Percentiles rank a stretch among this genome's conserved stretches.
phyloP scores from a whole-genome alignment of 2,329 filamentous ascomycete species.

The Alternaria triticimaculans region DNA sequence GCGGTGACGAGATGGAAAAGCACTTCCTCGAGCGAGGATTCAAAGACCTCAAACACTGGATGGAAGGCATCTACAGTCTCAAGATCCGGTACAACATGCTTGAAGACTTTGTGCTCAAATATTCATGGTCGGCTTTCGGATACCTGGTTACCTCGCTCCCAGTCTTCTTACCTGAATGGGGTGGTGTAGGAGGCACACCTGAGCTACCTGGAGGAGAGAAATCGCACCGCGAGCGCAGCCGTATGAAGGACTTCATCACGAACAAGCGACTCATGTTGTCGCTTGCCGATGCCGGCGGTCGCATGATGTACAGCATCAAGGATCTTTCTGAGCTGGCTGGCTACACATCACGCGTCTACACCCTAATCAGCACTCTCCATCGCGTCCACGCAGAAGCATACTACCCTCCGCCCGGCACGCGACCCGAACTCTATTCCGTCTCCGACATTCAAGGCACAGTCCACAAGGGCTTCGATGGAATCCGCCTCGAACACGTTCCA shows the following conservation, averaged over 20 bases:
- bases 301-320: slow-evolving; percentile 99
- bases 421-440: slow-evolving; percentile 83
- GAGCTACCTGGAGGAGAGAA: slow-evolving; percentile 64
- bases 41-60: slow-evolving; percentile 90
- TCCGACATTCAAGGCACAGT: slow-evolving; percentile 92
- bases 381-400: slow-evolving; percentile 92
- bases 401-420: slow-evolving; percentile 68
- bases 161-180: slow-evolving; percentile 93
- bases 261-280: slow-evolving; percentile 99
- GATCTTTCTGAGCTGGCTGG: slow-evolving; percentile 94
- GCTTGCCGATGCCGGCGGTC: slow-evolving; percentile 90
- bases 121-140: slow-evolving; percentile 97
- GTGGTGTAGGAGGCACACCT: slow-evolving; percentile 75
- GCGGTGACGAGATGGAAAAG: slow-evolving; percentile 93
- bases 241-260: slow-evolving; percentile 99
- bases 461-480: slow-evolving; percentile 93
- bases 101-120: slow-evolving; percentile 97
- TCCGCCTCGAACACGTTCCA: slow-evolving; percentile 91
- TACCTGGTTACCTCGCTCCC: slow-evolving; percentile 93
- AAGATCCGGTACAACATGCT: slow-evolving; percentile 99
- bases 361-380: slow-evolving; percentile 91
- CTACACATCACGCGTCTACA: slow-evolving; percentile 95
- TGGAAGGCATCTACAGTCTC: slow-evolving; percentile 97
- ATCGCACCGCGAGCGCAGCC: slow-evolving; percentile 73
- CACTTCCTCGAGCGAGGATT: slow-evolving; percentile 91